These are phyloP conservation scores for Yamadazyma jaroonii DNA, from an alignment of 1,139 yeast genomes.

Conservation along the genomic window DNA sequence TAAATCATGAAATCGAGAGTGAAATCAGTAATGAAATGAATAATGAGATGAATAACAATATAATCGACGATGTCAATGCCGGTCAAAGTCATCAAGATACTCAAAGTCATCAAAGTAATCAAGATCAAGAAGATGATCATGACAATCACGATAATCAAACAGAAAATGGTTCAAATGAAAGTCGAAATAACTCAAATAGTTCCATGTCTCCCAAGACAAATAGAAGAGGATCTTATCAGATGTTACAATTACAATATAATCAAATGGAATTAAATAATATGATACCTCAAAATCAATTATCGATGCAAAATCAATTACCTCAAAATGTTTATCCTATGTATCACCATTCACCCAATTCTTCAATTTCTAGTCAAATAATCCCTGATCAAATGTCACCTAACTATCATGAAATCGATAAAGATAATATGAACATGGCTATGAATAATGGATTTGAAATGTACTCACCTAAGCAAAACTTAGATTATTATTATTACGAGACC, in stretches of 20 bases:
- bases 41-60: neutral
- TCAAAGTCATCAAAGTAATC: neutral
- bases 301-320: neutral
- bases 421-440: neutral
- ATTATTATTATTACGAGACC: slow-evolving; percentile 3
- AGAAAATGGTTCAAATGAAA: neutral
- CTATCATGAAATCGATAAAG: slow-evolving; percentile 1
- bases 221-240: neutral
- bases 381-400: neutral
- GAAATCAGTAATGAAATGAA: slow-evolving; percentile 1
- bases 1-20: neutral
- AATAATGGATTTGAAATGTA: slow-evolving; percentile 3
- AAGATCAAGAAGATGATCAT: neutral
- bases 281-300: neutral
- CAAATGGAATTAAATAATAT: slow-evolving; percentile 1
- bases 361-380: neutral
- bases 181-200: neutral
- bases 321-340: slow-evolving; percentile 1
- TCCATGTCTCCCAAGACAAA: slow-evolving; percentile 1
- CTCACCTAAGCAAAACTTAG: slow-evolving; percentile 1
- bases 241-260: slow-evolving; percentile 2
- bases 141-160: neutral
- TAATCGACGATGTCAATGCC: neutral
- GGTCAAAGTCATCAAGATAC: neutral
- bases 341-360: slow-evolving; percentile 1